phyloP scores from a whole-genome alignment of 768 basidiomycete species.

The Porpolomopsis calyptriformis region DNA sequence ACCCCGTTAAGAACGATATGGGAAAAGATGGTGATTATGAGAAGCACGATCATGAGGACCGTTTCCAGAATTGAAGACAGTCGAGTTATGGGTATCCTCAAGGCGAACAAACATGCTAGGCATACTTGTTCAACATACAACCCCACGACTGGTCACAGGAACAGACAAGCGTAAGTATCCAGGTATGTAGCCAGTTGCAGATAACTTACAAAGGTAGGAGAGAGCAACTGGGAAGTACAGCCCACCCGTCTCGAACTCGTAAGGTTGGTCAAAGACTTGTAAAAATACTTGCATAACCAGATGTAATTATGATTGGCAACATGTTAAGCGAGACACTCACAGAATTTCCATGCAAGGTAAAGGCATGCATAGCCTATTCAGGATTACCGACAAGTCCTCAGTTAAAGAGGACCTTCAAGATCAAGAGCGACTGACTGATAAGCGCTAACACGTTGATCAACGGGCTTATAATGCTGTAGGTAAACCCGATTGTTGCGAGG shows the following conservation, averaged over 20 bases:
- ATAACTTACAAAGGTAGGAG: slow-evolving; percentile 2
- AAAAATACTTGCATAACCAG: neutral
- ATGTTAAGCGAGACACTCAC: slow-evolving; percentile 22
- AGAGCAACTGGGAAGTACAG: slow-evolving; percentile 8
- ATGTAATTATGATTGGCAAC: neutral
- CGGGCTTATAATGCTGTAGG: slow-evolving; percentile 54
- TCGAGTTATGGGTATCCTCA: slow-evolving; percentile 31
- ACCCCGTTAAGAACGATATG: slow-evolving; percentile 29
- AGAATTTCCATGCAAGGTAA: slow-evolving; percentile 50
- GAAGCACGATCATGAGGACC: slow-evolving; percentile 47
- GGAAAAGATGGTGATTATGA: slow-evolving; percentile 38
- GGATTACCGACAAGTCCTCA: no score
- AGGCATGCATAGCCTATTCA: slow-evolving; percentile 39
- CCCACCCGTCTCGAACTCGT: slow-evolving; percentile 7
- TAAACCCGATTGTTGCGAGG: slow-evolving; percentile 40
- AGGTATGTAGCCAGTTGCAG: neutral
- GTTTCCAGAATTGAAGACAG: slow-evolving; percentile 30
- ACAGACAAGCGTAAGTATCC: neutral
- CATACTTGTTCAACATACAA: slow-evolving; percentile 64
- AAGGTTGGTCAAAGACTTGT: slow-evolving; percentile 8
- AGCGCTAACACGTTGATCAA: slow-evolving; percentile 55
- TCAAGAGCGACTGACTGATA: slow-evolving; percentile 26
- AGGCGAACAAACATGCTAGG: slow-evolving; percentile 56
- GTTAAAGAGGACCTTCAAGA: neutral
- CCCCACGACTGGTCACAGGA: slow-evolving; percentile 38